phyloP scores from a whole-genome alignment of 2,329 filamentous ascomycete species.

The Neonectria faginata region DNA sequence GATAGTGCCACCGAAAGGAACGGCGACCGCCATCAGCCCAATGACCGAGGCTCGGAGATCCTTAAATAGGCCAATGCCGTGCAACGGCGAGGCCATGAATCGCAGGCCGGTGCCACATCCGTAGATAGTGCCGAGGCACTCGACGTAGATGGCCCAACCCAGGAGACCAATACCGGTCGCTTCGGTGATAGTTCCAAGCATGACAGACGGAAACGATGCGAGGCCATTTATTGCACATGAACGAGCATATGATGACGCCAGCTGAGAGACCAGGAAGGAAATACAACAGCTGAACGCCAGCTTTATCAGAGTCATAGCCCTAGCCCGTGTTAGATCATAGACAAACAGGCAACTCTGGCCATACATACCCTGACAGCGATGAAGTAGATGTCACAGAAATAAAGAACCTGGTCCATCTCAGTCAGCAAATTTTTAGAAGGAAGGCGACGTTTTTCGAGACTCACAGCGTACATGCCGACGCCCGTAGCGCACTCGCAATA shows the following conservation, averaged over 20 bases:
- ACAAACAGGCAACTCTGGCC: neutral
- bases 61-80: slow-evolving; percentile 72
- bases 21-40: slow-evolving; percentile 68
- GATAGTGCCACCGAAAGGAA: slow-evolving; percentile 73
- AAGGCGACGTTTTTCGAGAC: slow-evolving; percentile 14
- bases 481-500: slow-evolving; percentile 71
- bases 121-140: slow-evolving; percentile 64
- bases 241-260: slow-evolving; percentile 69
- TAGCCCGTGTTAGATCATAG: slow-evolving; percentile 43
- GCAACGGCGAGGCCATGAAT: slow-evolving; percentile 73
- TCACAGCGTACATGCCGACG: slow-evolving; percentile 62
- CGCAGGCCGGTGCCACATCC: slow-evolving; percentile 72
- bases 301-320: slow-evolving; percentile 60
- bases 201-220: slow-evolving; percentile 69
- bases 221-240: slow-evolving; percentile 70
- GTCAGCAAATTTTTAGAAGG: slow-evolving; percentile 53
- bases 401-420: slow-evolving; percentile 62
- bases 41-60: slow-evolving; percentile 68
- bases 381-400: slow-evolving; percentile 78
- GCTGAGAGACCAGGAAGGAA: slow-evolving; percentile 72
- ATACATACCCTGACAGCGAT: slow-evolving; percentile 62
- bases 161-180: slow-evolving; percentile 69
- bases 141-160: slow-evolving; percentile 65
- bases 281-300: slow-evolving; percentile 70
- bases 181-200: slow-evolving; percentile 67